phyloP scores from a whole-genome alignment of 192 early-diverging fungal genomes.

The Lobosporangium transversale region DNA sequence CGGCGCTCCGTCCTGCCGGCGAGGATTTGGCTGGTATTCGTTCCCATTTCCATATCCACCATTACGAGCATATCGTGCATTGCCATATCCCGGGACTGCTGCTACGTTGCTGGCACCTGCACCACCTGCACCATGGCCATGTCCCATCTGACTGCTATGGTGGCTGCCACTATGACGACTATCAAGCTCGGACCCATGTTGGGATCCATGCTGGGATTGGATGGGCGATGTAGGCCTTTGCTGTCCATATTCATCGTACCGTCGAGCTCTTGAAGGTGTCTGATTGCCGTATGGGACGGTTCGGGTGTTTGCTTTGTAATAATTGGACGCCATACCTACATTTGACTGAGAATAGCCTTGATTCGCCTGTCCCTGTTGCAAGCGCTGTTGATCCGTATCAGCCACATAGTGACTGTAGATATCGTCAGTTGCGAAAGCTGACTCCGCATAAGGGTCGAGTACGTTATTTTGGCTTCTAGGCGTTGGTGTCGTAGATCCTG shows the following conservation, averaged over 20 bases:
- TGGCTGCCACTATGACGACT: constrained; percentile 21
- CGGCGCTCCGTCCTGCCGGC: constrained; percentile 7
- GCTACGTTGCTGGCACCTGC: background rate
- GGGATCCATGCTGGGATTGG: constrained; percentile 36
- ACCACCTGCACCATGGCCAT: background rate
- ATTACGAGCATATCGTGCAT: background rate
- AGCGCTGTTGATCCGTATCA: too few relatives aligned
- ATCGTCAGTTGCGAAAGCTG: constrained; percentile 18
- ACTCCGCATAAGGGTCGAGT: constrained; percentile 22
- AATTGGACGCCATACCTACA: too few relatives aligned
- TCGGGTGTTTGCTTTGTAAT: too few relatives aligned
- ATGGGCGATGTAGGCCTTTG: constrained; percentile 28
- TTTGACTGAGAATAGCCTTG: too few relatives aligned
- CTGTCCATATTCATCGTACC: constrained; percentile 14
- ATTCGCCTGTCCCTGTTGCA: background rate
- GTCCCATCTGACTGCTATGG: background rate
- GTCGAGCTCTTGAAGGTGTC: constrained; percentile 7
- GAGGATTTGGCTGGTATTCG: constrained; percentile 17
- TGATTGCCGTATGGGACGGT: constrained; percentile 8
- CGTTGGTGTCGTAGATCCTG: background rate
- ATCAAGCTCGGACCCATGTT: constrained; percentile 35
- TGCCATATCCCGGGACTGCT: background rate
- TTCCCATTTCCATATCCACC: background rate
- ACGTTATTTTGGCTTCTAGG: background rate
- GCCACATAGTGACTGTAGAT: constrained; percentile 1